Conservation (phyloP, 2,329 filamentous ascomycete species). For the Ophiostoma quercus region DNA sequence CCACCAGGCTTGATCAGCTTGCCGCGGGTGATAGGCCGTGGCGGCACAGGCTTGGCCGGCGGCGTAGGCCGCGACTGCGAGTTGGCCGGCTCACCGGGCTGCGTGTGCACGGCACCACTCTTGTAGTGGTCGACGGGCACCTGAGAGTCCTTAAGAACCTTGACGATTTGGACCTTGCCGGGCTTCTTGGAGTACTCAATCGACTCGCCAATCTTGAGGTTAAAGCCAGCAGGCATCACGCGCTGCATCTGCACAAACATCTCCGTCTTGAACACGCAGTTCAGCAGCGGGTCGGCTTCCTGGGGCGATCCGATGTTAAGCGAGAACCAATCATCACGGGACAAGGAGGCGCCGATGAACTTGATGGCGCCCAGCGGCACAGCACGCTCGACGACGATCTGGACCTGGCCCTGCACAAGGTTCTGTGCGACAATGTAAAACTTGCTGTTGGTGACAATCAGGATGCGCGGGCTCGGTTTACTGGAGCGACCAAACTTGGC, state of each 20-base stretch:
- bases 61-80: slow-evolving; percentile 81
- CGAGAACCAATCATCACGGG: slow-evolving; percentile 96
- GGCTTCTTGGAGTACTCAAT: slow-evolving; percentile 99
- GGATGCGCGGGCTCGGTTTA: slow-evolving; percentile 79
- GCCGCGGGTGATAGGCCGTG: slow-evolving; percentile 85
- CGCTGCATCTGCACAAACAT: slow-evolving; percentile 88
- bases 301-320: slow-evolving; percentile 83
- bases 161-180: slow-evolving; percentile 81
- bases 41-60: slow-evolving; percentile 76
- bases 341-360: slow-evolving; percentile 71
- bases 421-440: slow-evolving; percentile 86
- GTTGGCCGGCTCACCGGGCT: slow-evolving; percentile 73
- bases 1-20: slow-evolving; percentile 88
- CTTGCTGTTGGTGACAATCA: slow-evolving; percentile 79
- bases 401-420: slow-evolving; percentile 72
- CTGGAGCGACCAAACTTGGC: slow-evolving; percentile 95
- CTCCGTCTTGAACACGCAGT: slow-evolving; percentile 93
- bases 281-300: slow-evolving; percentile 88
- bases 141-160: slow-evolving; percentile 81
- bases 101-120: slow-evolving; percentile 84
- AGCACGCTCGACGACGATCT: slow-evolving; percentile 74
- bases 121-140: slow-evolving; percentile 82
- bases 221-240: slow-evolving; percentile 72
- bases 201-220: slow-evolving; percentile 72
- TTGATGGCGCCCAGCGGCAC: slow-evolving; percentile 85